A percentile compares a stretch with the other conserved stretches of the same genome.
Evolutionary conservation across 768 basidiomycete genomes (phyloP).

Genomic region (Strobilomyces echinocephalus): DNA sequence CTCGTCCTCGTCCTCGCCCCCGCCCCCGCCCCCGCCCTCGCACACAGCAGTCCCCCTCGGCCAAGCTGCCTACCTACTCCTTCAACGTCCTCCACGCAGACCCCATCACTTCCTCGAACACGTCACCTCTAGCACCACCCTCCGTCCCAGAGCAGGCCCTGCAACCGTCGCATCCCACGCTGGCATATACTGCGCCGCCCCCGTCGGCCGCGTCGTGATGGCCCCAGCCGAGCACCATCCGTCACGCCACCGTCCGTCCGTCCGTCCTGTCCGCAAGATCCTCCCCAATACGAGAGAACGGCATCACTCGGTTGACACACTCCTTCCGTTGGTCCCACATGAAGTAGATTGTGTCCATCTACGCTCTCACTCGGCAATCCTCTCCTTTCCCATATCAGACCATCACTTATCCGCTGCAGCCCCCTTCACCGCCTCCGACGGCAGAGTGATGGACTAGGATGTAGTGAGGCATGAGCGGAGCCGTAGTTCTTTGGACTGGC

Average conservation of each 20-base stretch:
- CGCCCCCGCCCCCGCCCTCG: conserved; percentile 25
- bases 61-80: conserved; percentile 27
- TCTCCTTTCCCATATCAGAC: conserved; percentile 32
- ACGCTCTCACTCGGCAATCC: conserved; percentile 31
- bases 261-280: conserved; percentile 21
- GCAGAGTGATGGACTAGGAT: too few relatives aligned
- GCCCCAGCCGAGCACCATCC: conserved; percentile 15
- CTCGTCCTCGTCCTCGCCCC: conserved; percentile 12
- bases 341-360: conserved; percentile 27
- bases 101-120: conserved; percentile 41
- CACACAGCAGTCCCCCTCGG: conserved; percentile 12
- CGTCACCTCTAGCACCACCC: conserved; percentile 39
- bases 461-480: too few relatives aligned
- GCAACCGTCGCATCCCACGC: conserved; percentile 7
- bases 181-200: conserved; percentile 32
- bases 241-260: conserved; percentile 16
- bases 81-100: conserved; percentile 45
- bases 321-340: conserved; percentile 27
- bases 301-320: conserved; percentile 20
- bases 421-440: conserved; percentile 25
- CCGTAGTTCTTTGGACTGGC: too few relatives aligned
- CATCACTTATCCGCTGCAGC: conserved; percentile 23
- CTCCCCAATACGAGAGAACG: conserved; percentile 23
- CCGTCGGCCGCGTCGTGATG: conserved; percentile 38
- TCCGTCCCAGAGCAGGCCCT: conserved; percentile 29